These are phyloP conservation scores for Phytophthora syringae DNA, from an alignment of 352 stramenopile species.

Conservation along the genomic window DNA sequence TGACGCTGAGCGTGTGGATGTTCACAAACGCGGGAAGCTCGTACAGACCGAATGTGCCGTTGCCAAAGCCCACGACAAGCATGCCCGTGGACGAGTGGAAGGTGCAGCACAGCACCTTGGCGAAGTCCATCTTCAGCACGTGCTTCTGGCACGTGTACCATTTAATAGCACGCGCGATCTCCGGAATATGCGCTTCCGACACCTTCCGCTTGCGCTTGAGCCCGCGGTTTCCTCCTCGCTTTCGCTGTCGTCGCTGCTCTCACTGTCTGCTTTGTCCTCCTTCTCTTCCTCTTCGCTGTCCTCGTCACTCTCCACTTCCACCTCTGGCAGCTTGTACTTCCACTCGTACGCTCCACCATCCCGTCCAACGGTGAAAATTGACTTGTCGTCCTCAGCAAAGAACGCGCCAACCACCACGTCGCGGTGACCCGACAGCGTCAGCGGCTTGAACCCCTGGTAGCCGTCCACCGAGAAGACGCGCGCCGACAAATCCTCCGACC, in stretches of 20 bases:
- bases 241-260: conserved; percentile 29
- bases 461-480: conserved; percentile 85
- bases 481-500: conserved; percentile 88
- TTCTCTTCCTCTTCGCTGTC: conserved; percentile 19
- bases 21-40: conserved; percentile 95
- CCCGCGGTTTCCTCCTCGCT: conserved; percentile 38
- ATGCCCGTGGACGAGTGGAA: conserved; percentile 90
- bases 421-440: conserved; percentile 91
- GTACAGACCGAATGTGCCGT: conserved; percentile 98
- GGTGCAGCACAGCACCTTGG: conserved; percentile 88
- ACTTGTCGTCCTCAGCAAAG: conserved; percentile 79
- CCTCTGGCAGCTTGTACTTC: conserved; percentile 71
- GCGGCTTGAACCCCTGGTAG: conserved; percentile 78
- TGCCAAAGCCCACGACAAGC: conserved; percentile 96
- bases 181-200: conserved; percentile 41
- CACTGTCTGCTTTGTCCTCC: conserved; percentile 31
- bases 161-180: conserved; percentile 77
- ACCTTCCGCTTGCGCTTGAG: conserved; percentile 39
- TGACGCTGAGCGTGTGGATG: conserved; percentile 97
- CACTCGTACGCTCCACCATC: conserved; percentile 91
- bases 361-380: conserved; percentile 88
- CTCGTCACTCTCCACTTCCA: conserved; percentile 16
- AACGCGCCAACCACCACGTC: conserved; percentile 88
- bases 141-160: conserved; percentile 90
- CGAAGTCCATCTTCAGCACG: conserved; percentile 91